Conservation (phyloP, 1,284 basidiomycete species). For the Cryptococcus sp. region DNA sequence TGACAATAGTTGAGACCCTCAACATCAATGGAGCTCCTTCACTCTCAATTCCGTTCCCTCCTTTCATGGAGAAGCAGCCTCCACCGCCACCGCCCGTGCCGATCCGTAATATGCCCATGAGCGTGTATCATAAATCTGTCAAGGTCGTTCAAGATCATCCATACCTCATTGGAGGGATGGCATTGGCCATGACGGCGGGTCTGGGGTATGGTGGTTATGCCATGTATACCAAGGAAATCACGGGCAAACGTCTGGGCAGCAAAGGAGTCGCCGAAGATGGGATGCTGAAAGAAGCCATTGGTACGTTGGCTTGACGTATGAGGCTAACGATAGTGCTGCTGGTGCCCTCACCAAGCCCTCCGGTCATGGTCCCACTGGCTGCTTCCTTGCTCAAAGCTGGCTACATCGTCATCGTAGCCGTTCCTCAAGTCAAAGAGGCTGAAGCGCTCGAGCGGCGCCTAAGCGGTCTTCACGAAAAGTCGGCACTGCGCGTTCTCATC, state of each 20-base stretch:
- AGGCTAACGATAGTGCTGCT: constrained; percentile 34
- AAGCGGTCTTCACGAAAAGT: constrained; percentile 35
- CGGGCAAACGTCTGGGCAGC: constrained; percentile 2
- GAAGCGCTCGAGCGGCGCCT: constrained; percentile 41
- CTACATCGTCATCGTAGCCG: constrained; percentile 47
- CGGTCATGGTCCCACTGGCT: constrained; percentile 37
- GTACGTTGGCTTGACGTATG: constrained; percentile 14
- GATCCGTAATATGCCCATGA: constrained; percentile 17
- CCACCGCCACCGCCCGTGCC: constrained; percentile 32
- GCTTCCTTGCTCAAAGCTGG: constrained; percentile 41
- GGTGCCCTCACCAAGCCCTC: constrained; percentile 39
- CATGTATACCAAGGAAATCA: constrained; percentile 2
- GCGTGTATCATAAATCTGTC: constrained; percentile 12
- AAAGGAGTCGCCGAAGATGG: constrained; percentile 34
- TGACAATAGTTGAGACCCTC: constrained; percentile 37
- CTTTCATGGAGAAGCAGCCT: constrained; percentile 31
- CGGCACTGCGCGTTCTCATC: constrained; percentile 43
- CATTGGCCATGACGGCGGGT: constrained; percentile 29
- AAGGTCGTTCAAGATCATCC: constrained; percentile 28
- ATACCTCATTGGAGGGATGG: constrained; percentile 21
- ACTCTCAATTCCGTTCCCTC: constrained; percentile 46
- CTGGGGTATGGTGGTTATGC: constrained; percentile 24
- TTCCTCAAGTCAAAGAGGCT: constrained; percentile 43
- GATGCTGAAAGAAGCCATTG: constrained; percentile 46
- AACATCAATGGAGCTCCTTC: constrained; percentile 43